Conservation (phyloP, 148 eudicot species). For the Suaeda aralocaspica region DNA sequence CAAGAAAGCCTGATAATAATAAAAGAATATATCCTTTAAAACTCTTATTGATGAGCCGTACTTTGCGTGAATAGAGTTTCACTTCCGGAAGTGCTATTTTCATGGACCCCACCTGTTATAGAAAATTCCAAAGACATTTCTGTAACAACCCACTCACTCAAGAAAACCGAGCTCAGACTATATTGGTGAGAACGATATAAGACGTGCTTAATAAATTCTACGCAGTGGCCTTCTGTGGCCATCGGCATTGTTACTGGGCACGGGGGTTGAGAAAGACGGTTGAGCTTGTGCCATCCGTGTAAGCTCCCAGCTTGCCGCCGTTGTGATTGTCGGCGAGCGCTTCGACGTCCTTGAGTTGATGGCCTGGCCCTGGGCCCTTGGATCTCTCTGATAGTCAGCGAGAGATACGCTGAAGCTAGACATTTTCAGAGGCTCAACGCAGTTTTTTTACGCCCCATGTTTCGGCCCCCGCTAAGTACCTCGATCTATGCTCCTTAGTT, state of each 20-base stretch:
- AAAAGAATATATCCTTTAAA: constrained; percentile 52
- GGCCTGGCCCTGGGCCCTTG: too few relatives aligned
- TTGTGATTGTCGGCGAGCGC: too few relatives aligned
- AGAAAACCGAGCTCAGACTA: constrained; percentile 77
- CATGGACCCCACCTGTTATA: constrained; percentile 56
- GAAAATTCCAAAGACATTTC: constrained; percentile 65
- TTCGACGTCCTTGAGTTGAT: too few relatives aligned
- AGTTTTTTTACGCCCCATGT: constrained; percentile 47
- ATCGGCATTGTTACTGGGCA: constrained; percentile 88
- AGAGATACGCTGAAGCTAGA: constrained; percentile 81
- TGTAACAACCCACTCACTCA: constrained; percentile 62
- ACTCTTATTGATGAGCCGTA: constrained; percentile 94
- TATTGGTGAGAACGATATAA: constrained; percentile 82
- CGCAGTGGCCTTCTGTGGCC: constrained; percentile 83
- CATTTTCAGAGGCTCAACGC: constrained; percentile 27
- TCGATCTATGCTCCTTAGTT: too few relatives aligned
- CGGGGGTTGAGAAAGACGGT: constrained; percentile 80
- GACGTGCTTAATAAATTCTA: constrained; percentile 78
- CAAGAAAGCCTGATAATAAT: constrained; percentile 33
- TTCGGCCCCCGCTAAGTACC: too few relatives aligned
- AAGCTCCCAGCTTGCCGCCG: constrained; percentile 55
- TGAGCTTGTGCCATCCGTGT: constrained; percentile 63
- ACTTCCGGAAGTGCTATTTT: constrained; percentile 53
- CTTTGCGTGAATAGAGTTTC: constrained; percentile 85
- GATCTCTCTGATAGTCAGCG: too few relatives aligned